These are phyloP conservation scores for Flueggea neowawraea DNA, from an alignment of 441 rosid species.

Conservation along the genomic window DNA sequence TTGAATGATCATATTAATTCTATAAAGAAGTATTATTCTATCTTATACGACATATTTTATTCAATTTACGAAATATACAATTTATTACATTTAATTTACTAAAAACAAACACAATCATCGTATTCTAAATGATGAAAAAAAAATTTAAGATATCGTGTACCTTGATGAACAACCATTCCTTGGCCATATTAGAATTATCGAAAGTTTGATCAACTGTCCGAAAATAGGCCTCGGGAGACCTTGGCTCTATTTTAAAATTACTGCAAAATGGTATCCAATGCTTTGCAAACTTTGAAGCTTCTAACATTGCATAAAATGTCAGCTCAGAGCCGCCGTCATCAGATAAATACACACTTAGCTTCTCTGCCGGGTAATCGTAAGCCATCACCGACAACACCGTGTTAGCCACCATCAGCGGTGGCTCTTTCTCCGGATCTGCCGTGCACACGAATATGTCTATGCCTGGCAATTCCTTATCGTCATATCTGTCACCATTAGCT, in stretches of 20 bases:
- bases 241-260: conserved; percentile 36
- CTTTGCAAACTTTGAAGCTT: conserved; percentile 55
- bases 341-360: conserved; percentile 60
- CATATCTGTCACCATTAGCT: background rate
- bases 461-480: conserved; percentile 19
- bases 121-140: too few relatives aligned
- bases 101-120: too few relatives aligned
- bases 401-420: conserved; percentile 65
- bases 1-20: too few relatives aligned
- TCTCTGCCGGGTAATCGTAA: conserved; percentile 48
- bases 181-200: too few relatives aligned
- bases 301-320: conserved; percentile 71
- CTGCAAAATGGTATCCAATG: conserved; percentile 63
- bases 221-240: conserved; percentile 49
- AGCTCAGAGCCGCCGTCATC: conserved; percentile 68
- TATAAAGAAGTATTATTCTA: too few relatives aligned
- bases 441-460: conserved; percentile 85
- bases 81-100: too few relatives aligned
- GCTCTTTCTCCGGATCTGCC: conserved; percentile 67
- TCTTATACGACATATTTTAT: too few relatives aligned
- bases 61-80: too few relatives aligned
- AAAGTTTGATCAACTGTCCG: background rate
- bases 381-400: conserved; percentile 70
- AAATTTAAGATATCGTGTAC: conserved; percentile 24
- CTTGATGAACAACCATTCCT: conserved; percentile 25